Base-by-base conservation (phyloP, 768 basidiomycete genomes). In the Clathrus columnatus region DNA sequence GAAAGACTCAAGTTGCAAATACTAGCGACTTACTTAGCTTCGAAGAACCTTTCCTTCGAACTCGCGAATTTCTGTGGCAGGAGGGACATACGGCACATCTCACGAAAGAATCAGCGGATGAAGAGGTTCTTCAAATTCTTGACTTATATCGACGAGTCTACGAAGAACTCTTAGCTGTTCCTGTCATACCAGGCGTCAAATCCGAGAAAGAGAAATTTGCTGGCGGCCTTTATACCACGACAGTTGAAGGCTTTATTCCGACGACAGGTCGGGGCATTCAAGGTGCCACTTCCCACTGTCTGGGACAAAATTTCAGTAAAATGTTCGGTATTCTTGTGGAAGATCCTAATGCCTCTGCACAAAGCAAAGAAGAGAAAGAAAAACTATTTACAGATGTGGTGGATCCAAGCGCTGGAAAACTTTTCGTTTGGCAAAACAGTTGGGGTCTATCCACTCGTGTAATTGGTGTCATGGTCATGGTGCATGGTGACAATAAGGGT, bases 61-160 rank as follows among this genome's bases (percentile, higher is more conserved):
- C 96, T 1, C 90, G 96, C 67, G 96, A 99, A 73, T 99, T 97
- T 79, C 76, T 99, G n/a, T 99, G 96, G 96, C 96, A 99, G 73
- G 96, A 99, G 71, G 96, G 96, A 32, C 96, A 99, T 74, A 98
- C 96, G 7, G 95, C 96, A 2, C 83, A 87, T 70, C 77, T 94
- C 44, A 90, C 87, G 61, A 87, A 94, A 70, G 66, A 74, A 3
- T 95, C 97, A 69, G 95, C 95, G 23, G 96, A 91, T 64, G 74
- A 72, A 50, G 96, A 98, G 72, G 96, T 98, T 16, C 82, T 79
- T 18, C 80, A 95, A 56, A 98, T 99, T 63, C 85, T 99, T 63
- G 93, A 96, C 54, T 84, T 97, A 59, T 99, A 99, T 73, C 85
- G 89, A 29, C 85, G 83, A 56, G 89, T 98, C 7, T 99, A 93